Conservation (phyloP, 148 eudicot species). For the Nepenthes gracilis region DNA sequence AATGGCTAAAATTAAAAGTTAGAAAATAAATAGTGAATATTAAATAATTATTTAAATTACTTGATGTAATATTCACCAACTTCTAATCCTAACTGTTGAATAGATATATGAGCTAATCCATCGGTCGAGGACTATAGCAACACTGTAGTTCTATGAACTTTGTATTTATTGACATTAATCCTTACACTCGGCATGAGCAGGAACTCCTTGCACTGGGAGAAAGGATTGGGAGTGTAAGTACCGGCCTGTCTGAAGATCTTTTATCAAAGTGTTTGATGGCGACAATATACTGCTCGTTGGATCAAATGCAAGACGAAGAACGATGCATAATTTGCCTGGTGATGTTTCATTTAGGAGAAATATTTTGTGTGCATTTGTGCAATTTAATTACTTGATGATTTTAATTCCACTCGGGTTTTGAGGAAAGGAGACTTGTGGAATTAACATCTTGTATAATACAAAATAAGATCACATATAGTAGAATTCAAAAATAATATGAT, state of each 20-base stretch:
- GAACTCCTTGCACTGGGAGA: slow-evolving; percentile 88
- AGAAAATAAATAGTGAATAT: neutral
- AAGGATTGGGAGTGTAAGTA: slow-evolving; percentile 80
- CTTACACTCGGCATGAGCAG: slow-evolving; percentile 22
- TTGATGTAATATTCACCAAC: no score
- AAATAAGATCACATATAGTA: no score
- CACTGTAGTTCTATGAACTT: no score
- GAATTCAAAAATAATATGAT: no score
- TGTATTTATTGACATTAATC: no score
- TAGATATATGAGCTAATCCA: no score
- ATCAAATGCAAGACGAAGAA: slow-evolving; percentile 48
- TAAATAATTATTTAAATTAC: neutral
- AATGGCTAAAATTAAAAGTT: no score
- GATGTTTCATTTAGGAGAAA: neutral
- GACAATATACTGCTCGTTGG: slow-evolving; percentile 60
- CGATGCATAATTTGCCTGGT: slow-evolving; percentile 90
- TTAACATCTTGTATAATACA: no score
- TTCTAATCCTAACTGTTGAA: no score
- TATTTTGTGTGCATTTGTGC: no score
- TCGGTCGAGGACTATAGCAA: no score
- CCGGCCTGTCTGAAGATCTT: slow-evolving; percentile 63
- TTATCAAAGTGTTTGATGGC: slow-evolving; percentile 50
- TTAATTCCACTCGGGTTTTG: neutral
- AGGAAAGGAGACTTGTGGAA: no score
- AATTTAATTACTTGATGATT: neutral